Conservation (phyloP, 2,329 filamentous ascomycete species). For the Alternaria arbusti region DNA sequence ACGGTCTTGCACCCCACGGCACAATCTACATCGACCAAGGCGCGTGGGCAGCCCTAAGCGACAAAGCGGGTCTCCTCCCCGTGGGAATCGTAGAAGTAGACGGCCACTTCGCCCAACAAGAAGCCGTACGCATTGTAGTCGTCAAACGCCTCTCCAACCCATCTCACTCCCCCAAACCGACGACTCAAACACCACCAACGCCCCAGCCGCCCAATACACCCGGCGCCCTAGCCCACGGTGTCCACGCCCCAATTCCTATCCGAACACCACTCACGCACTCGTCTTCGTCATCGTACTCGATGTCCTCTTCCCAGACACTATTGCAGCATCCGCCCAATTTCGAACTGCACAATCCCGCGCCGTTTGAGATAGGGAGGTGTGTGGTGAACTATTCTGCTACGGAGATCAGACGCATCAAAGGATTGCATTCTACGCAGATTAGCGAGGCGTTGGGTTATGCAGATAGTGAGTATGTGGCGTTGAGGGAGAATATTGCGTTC, state of each 20-base stretch:
- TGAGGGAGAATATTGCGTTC: conserved; percentile 86
- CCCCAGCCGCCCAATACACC: conserved; percentile 14
- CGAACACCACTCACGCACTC: conserved; percentile 20
- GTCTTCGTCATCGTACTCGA: conserved; percentile 13
- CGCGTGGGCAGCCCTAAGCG: conserved; percentile 77
- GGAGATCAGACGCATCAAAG: conserved; percentile 85
- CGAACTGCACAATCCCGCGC: conserved; percentile 46
- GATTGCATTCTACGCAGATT: conserved; percentile 83
- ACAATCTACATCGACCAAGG: conserved; percentile 93
- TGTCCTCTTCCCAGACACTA: conserved; percentile 18
- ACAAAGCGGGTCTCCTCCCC: conserved; percentile 86
- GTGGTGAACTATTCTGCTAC: conserved; percentile 90
- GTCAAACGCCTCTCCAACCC: conserved; percentile 63
- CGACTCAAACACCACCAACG: not conserved
- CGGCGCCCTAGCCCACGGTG: conserved; percentile 21
- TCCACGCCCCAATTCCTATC: conserved; percentile 26
- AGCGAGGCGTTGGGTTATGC: conserved; percentile 82
- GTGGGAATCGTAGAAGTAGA: conserved; percentile 91
- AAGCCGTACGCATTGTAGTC: conserved; percentile 86
- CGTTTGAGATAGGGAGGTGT: conserved; percentile 80
- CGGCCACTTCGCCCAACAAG: conserved; percentile 87
- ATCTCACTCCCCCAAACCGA: conserved; percentile 2
- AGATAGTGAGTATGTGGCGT: conserved; percentile 91
- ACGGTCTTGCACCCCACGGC: conserved; percentile 88
- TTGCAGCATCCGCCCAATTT: conserved; percentile 25